Percentiles rank a stretch among this genome's conserved stretches.
Conservation (phyloP, 371 early-diverging fungal species). For the Mortierella sp. region DNA sequence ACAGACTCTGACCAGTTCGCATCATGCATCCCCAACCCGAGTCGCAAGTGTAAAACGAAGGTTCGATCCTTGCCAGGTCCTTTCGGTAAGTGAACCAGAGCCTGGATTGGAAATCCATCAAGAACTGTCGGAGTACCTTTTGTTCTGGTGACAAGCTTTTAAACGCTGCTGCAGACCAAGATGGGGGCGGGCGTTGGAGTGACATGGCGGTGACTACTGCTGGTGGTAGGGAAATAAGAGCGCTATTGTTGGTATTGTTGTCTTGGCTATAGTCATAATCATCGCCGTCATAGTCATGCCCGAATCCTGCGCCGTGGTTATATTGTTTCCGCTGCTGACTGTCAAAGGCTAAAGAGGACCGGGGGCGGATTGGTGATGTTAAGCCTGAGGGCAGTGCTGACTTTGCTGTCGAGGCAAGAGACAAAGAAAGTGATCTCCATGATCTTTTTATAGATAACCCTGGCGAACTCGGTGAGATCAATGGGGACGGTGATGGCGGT, state of each 20-base stretch:
- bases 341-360: neutral
- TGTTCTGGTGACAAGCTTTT: slow-evolving; percentile 9
- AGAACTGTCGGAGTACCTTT: slow-evolving; percentile 25
- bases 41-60: slow-evolving; percentile 85
- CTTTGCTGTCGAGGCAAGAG: slow-evolving; percentile 25
- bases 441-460: slow-evolving; percentile 27
- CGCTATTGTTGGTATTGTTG: neutral
- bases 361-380: slow-evolving; percentile 7
- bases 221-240: slow-evolving; percentile 10
- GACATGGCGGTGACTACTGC: slow-evolving; percentile 2
- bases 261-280: neutral
- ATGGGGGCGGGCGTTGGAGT: neutral
- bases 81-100: slow-evolving; percentile 96
- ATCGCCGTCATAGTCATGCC: slow-evolving; percentile 15
- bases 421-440: slow-evolving; percentile 36
- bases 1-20: slow-evolving; percentile 92
- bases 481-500: neutral
- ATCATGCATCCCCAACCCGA: slow-evolving; percentile 98
- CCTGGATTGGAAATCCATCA: slow-evolving; percentile 42
- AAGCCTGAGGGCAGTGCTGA: slow-evolving; percentile 23
- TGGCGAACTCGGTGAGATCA: slow-evolving; percentile 7
- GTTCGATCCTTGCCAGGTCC: slow-evolving; percentile 84
- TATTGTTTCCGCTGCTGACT: neutral
- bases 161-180: neutral
- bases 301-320: slow-evolving; percentile 11